Evolutionary conservation across 2,329 filamentous ascomycete genomes (phyloP).

Genomic region (Xylariaceae sp.): DNA sequence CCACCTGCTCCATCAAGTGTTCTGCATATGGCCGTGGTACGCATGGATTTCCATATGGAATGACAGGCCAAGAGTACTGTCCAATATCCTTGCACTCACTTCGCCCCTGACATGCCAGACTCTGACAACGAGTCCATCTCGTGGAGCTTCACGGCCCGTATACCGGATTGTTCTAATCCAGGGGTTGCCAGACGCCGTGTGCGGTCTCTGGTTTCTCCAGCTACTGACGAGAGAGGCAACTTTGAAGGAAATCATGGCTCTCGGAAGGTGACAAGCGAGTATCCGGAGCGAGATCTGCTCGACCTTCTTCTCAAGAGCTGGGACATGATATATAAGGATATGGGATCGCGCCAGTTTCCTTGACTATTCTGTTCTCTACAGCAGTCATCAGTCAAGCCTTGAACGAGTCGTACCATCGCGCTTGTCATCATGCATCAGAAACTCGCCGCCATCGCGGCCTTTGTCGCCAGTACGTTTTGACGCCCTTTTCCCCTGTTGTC

Average conservation of each 20-base stretch:
- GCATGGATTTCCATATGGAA: too few relatives aligned
- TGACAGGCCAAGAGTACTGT: background rate
- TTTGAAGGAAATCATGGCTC: background rate
- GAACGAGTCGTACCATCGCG: background rate
- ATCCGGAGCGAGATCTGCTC: background rate
- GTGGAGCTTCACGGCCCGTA: slow-evolving; percentile 16
- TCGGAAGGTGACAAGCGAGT: background rate
- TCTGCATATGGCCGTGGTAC: too few relatives aligned
- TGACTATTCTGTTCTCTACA: slow-evolving; percentile 10
- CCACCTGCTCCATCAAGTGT: too few relatives aligned
- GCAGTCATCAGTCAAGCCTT: slow-evolving; percentile 7
- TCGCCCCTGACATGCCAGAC: slow-evolving; percentile 8
- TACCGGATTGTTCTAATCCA: slow-evolving; percentile 14
- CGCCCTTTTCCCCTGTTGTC: too few relatives aligned
- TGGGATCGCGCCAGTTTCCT: slow-evolving; percentile 13
- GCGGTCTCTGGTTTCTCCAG: slow-evolving; percentile 10
- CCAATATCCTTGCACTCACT: slow-evolving; percentile 4
- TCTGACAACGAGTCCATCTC: slow-evolving; percentile 3
- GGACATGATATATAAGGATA: slow-evolving; percentile 16
- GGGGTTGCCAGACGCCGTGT: slow-evolving; percentile 1
- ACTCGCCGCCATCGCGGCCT: slow-evolving; percentile 30
- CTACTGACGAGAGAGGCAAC: slow-evolving; percentile 12
- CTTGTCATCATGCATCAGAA: slow-evolving; percentile 24
- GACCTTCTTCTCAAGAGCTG: background rate
- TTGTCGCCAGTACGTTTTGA: slow-evolving; percentile 30